Evolutionary conservation across 2,329 filamentous ascomycete species (phyloP), one percentile per base, ranked within the genome.

Genomic region (Alternaria brassicae): DNA sequence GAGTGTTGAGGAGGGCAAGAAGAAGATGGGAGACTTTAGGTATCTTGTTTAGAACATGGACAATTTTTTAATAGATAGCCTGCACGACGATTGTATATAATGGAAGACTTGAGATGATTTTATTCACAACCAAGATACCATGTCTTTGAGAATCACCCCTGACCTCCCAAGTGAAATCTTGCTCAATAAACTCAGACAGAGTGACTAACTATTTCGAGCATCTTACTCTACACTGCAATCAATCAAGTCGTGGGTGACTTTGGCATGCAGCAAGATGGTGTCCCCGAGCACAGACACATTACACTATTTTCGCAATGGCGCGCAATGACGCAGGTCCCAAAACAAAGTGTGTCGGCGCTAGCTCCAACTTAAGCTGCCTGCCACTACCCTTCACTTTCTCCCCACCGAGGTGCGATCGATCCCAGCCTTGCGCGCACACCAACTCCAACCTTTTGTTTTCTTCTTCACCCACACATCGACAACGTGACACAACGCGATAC

Each of bases 21-120:
- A 61, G 36, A 40, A 72, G 61, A 63, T 70, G 60, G 68, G 69
- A 51, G 72, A 72, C 3, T 77, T 74, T 57, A 72, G 74, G 45
- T 77, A 77, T 53, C 57, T 77, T 8, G 68, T 76, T 1, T 77
- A 44, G 51, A 47, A 12, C 17, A 34, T 12, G 36, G 36, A n/a
- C 15, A 37, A 2, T 12, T 8, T 7, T 39, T 3, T 39, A 21
- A n/a, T 3, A n/a, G 5, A 39, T 39, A 19, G 17, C 2, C 10
- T 47, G 27, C 3, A 19, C 4, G 42, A 28, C 17, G 42, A 28
- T 17, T 23, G 28, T 9, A n/a, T 19, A 47, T 32, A 32, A 47
- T 47, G 44, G 13, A 19, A 7, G 28, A 23, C 17, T 47, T 32
- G 17, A 8, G 17, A 12, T 8, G 27, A 19, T 37, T 2, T 17